Evolutionary conservation across 106 monocot species (phyloP).

Genomic region (Allium sativum): DNA sequence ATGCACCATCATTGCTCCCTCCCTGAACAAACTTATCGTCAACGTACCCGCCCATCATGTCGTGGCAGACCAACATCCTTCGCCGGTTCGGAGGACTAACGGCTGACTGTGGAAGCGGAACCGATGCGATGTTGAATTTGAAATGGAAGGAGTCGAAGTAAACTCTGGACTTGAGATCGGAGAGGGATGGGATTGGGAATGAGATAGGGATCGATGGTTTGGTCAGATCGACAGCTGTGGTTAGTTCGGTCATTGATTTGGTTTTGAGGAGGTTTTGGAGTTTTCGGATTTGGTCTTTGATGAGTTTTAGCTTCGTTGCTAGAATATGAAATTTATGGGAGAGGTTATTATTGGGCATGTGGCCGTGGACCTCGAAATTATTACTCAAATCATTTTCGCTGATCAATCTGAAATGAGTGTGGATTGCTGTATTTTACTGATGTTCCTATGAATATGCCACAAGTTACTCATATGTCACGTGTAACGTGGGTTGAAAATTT

Average conservation of each 20-base stretch:
- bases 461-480: too few relatives aligned
- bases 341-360: too few relatives aligned
- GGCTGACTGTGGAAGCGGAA: constrained; percentile 25
- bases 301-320: too few relatives aligned
- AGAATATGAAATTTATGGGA: too few relatives aligned
- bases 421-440: too few relatives aligned
- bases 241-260: background rate
- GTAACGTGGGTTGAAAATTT: too few relatives aligned
- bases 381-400: too few relatives aligned
- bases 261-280: background rate
- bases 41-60: constrained; percentile 76
- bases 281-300: background rate
- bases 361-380: too few relatives aligned
- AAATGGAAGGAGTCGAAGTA: constrained; percentile 71
- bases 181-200: constrained; percentile 62
- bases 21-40: constrained; percentile 89
- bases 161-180: constrained; percentile 39
- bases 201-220: constrained; percentile 66
- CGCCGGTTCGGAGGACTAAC: constrained; percentile 26
- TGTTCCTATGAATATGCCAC: too few relatives aligned
- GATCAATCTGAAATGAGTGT: too few relatives aligned
- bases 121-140: constrained; percentile 72
- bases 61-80: constrained; percentile 88
- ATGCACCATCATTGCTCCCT: constrained; percentile 59
- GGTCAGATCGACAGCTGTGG: constrained; percentile 16